Evolutionary conservation across 2,329 filamentous ascomycete genomes (phyloP).

Genomic region (Metarhizium rileyi): DNA sequence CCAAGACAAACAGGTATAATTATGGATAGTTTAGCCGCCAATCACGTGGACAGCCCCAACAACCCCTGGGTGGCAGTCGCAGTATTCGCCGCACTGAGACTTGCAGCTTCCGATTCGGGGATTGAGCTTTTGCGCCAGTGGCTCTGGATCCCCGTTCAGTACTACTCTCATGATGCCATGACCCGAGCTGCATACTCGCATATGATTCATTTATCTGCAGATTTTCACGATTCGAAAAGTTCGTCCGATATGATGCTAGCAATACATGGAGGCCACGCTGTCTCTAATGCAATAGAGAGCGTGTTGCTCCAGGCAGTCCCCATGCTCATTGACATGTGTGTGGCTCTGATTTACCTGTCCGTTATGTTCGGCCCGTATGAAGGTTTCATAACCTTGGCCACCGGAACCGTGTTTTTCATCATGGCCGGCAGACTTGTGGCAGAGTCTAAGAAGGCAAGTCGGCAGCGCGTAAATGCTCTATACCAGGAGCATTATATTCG

Average conservation of each 20-base stretch:
- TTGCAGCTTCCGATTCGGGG: conserved; percentile 45
- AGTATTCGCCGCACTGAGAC: conserved; percentile 39
- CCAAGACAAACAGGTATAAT: conserved; percentile 77
- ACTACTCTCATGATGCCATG: conserved; percentile 44
- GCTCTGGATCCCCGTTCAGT: conserved; percentile 49
- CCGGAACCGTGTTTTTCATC: conserved; percentile 45
- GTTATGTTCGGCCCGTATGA: conserved; percentile 51
- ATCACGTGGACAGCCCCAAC: conserved; percentile 29
- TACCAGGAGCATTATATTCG: conserved; percentile 47
- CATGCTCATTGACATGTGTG: conserved; percentile 48
- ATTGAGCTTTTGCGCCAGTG: conserved; percentile 43
- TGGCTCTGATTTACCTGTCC: conserved; percentile 52
- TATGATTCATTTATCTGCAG: conserved; percentile 49
- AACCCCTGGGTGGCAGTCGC: conserved; percentile 43
- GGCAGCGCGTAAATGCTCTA: conserved; percentile 40
- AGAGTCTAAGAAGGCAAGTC: conserved; percentile 37
- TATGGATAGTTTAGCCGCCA: conserved; percentile 49
- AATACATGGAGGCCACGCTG: conserved; percentile 42
- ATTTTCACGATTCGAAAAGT: conserved; percentile 52
- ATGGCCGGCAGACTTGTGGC: conserved; percentile 43
- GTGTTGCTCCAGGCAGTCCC: conserved; percentile 49
- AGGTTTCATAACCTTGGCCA: conserved; percentile 51
- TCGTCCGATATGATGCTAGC: conserved; percentile 49
- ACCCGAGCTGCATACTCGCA: conserved; percentile 47
- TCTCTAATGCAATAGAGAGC: conserved; percentile 47